Conservation (phyloP, 441 rosid species). For the Biscutella laevigata region DNA sequence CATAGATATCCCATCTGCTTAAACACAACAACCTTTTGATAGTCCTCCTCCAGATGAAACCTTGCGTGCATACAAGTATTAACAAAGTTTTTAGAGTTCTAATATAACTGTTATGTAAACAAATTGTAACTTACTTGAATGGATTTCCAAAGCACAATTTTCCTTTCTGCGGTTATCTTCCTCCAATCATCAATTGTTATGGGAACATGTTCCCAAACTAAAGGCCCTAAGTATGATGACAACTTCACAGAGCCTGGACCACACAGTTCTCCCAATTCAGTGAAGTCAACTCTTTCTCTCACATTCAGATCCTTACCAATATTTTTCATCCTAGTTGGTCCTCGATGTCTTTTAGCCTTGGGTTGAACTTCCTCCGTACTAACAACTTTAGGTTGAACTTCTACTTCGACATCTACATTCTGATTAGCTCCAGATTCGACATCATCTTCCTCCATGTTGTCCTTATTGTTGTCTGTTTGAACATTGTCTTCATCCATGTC, state of each 20-base stretch:
- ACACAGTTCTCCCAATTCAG: background rate
- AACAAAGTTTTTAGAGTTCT: too few relatives aligned
- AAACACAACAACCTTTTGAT: background rate
- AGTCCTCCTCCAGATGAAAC: background rate
- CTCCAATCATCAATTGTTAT: background rate
- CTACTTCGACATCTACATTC: background rate
- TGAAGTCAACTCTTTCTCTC: background rate
- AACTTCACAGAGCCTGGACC: background rate
- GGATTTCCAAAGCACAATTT: background rate
- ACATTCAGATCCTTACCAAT: background rate
- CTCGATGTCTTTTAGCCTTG: background rate
- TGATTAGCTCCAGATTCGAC: background rate
- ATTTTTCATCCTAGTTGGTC: background rate
- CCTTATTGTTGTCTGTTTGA: too few relatives aligned
- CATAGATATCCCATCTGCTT: background rate
- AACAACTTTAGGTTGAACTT: too few relatives aligned
- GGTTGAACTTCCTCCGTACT: background rate
- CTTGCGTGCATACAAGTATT: background rate
- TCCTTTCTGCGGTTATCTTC: background rate
- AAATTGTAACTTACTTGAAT: background rate
- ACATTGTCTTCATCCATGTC: too few relatives aligned
- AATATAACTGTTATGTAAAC: too few relatives aligned
- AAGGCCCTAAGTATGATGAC: background rate
- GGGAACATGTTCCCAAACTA: slow-evolving; percentile 7
- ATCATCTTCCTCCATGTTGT: background rate